These are phyloP conservation scores for Penicillium odoratum DNA, from an alignment of 495 filamentous ascomycete species.

Conservation along the genomic window DNA sequence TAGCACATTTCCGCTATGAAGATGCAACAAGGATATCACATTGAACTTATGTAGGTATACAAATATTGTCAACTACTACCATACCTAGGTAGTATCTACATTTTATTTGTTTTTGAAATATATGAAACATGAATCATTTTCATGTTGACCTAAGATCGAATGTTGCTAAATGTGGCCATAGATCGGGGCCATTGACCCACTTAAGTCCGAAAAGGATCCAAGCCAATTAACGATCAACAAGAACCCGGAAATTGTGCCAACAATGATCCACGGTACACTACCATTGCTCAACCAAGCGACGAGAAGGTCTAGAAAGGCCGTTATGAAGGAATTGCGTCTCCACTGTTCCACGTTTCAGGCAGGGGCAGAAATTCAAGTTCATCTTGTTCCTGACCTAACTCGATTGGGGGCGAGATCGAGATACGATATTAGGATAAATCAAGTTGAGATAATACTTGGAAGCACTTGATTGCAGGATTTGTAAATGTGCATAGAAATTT, in stretches of 20 bases:
- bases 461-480: no score
- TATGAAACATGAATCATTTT: no score
- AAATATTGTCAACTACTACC: no score
- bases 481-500: no score
- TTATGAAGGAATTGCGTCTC: conserved; percentile 24
- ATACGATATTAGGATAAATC: neutral
- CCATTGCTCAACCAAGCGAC: neutral
- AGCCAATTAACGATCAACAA: conserved; percentile 3
- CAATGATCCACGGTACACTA: conserved; percentile 32
- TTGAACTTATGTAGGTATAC: no score
- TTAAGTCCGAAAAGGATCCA: neutral
- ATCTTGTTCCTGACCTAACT: conserved; percentile 12
- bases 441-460: no score
- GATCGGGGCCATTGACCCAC: neutral
- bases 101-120: no score
- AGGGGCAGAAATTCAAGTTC: conserved; percentile 4
- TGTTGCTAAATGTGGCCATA: no score
- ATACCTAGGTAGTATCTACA: no score
- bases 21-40: no score
- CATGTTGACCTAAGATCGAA: no score
- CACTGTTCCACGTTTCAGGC: conserved; percentile 26
- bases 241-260: neutral
- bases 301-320: conserved; percentile 34
- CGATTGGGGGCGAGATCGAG: neutral
- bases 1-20: no score